A percentile compares a stretch with the other conserved stretches of the same genome.
Evolutionary conservation across 1,284 basidiomycete species (phyloP).

Genomic region (Marasmius sp.): DNA sequence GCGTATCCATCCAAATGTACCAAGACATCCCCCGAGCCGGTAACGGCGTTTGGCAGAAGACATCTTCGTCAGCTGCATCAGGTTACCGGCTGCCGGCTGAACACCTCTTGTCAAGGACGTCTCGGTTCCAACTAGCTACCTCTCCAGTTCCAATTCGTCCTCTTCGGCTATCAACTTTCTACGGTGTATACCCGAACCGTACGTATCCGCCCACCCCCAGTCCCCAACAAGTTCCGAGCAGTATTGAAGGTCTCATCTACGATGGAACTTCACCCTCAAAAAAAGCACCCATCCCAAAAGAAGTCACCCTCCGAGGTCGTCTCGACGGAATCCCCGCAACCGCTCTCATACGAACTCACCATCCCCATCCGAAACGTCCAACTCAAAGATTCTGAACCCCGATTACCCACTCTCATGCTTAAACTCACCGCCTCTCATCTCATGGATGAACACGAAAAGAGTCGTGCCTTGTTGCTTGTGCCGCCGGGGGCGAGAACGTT

Average conservation of each 20-base stretch:
- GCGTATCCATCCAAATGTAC: no score
- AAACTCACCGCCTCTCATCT: conserved; percentile 52
- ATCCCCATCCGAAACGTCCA: no score
- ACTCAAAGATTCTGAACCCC: no score
- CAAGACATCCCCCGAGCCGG: no score
- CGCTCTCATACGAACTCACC: no score
- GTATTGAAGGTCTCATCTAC: conserved; percentile 37
- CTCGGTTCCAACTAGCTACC: no score
- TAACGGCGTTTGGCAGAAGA: no score
- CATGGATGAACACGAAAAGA: conserved; percentile 44
- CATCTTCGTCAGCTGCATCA: no score
- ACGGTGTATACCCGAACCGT: conserved; percentile 12
- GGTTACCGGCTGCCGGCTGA: no score
- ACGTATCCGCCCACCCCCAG: conserved; percentile 30
- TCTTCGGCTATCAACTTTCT: conserved; percentile 28
- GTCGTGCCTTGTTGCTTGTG: conserved; percentile 18
- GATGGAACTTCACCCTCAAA: conserved; percentile 38
- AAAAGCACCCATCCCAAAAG: conserved; percentile 30
- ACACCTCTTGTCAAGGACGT: no score
- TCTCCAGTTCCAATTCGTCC: no score
- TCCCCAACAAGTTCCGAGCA: conserved; percentile 42
- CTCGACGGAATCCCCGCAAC: conserved; percentile 31
- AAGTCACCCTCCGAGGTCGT: conserved; percentile 38
- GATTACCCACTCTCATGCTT: conserved; percentile 47
- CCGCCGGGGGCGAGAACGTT: conserved; percentile 29